Evolutionary conservation across 805 yeast genomes (phyloP).

Genomic region (Candida adriatica): DNA sequence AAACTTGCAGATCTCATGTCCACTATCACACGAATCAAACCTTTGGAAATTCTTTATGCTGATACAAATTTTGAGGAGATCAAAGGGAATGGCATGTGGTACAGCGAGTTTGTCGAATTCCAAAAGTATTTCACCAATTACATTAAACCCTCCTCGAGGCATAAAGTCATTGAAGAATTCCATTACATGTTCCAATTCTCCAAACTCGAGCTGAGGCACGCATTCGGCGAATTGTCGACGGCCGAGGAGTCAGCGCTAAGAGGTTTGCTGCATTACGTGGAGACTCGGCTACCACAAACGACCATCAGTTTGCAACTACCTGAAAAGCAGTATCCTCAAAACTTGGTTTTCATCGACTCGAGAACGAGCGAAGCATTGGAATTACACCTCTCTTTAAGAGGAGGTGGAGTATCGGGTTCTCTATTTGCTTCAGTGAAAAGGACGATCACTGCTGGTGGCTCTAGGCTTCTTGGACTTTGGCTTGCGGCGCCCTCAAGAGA

Average conservation of each 20-base stretch:
- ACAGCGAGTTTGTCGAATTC: constrained; percentile 50
- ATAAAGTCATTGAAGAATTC: constrained; percentile 31
- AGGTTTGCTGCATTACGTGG: constrained; percentile 59
- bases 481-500: constrained; percentile 70
- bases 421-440: constrained; percentile 60
- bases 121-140: constrained; percentile 51
- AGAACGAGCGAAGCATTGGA: constrained; percentile 75
- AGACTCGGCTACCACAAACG: constrained; percentile 65
- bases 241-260: constrained; percentile 57
- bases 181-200: constrained; percentile 34
- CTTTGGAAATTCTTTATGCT: constrained; percentile 68
- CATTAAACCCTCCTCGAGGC: constrained; percentile 36
- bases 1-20: constrained; percentile 54
- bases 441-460: constrained; percentile 77
- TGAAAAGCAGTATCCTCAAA: constrained; percentile 40
- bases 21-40: constrained; percentile 70
- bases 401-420: constrained; percentile 57
- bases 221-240: constrained; percentile 29
- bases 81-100: constrained; percentile 44
- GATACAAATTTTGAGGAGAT: constrained; percentile 34
- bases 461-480: constrained; percentile 78
- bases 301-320: constrained; percentile 64
- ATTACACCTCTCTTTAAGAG: constrained; percentile 51
- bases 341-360: constrained; percentile 71
- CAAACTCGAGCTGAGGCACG: constrained; percentile 13